phyloP scores from a whole-genome alignment of 257 asterid species.

The Gynochthodes officinalis region DNA sequence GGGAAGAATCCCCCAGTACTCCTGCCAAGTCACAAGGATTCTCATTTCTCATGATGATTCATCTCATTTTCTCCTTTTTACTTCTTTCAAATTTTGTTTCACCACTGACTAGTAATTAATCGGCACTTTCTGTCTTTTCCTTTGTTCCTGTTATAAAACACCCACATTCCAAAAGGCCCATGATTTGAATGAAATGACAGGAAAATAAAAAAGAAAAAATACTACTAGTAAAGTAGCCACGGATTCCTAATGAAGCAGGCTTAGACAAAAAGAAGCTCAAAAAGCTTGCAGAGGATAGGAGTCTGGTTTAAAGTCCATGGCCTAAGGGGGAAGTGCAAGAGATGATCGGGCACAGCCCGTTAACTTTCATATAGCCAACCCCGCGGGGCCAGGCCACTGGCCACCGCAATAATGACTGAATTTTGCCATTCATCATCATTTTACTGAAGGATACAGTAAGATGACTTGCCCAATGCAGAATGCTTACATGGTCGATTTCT shows the following conservation, averaged over 20 bases:
- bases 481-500: too few species aligned
- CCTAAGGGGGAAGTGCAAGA: slow-evolving; percentile 33
- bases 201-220: slow-evolving; percentile 10
- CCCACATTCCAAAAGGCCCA: slow-evolving; percentile 53
- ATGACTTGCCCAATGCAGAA: too few species aligned
- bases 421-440: too few species aligned
- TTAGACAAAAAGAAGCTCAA: slow-evolving; percentile 27
- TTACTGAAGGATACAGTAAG: too few species aligned
- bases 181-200: slow-evolving; percentile 27
- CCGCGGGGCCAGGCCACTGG: too few species aligned
- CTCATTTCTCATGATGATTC: slow-evolving; percentile 1
- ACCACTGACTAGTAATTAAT: slow-evolving; percentile 21
- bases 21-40: slow-evolving; percentile 12
- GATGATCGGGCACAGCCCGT: slow-evolving; percentile 27
- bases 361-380: too few species aligned
- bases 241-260: slow-evolving; percentile 21
- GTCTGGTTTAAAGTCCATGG: slow-evolving; percentile 9
- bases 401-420: too few species aligned
- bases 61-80: background rate
- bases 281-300: slow-evolving; percentile 16
- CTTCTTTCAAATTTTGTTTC: background rate
- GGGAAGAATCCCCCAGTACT: slow-evolving; percentile 12
- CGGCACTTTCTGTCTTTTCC: slow-evolving; percentile 58
- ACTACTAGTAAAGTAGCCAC: slow-evolving; percentile 7
- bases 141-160: slow-evolving; percentile 52